Evolutionary conservation across 768 basidiomycete species (phyloP).

Genomic region (Sistotremastrum niveocremeum): DNA sequence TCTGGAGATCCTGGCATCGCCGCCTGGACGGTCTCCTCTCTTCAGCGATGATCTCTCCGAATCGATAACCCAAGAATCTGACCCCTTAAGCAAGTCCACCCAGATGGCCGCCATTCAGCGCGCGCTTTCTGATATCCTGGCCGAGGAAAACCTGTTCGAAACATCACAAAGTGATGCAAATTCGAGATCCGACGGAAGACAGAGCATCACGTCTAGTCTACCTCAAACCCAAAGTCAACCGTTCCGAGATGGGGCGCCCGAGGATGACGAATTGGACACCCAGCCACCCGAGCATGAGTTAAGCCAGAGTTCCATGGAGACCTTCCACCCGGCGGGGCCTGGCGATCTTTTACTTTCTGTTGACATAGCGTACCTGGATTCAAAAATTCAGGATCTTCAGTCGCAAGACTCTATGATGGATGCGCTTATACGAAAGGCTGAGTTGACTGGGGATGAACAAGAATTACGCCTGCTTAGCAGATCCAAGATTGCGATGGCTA

Average conservation of each 20-base stretch:
- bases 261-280: conserved; percentile 22
- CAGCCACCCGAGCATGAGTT: conserved; percentile 6
- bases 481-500: conserved; percentile 67
- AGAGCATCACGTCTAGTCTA: conserved; percentile 7
- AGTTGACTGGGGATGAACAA: conserved; percentile 79
- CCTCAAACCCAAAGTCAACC: conserved; percentile 13
- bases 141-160: conserved; percentile 47
- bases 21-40: no score
- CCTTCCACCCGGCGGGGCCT: conserved; percentile 69
- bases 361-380: conserved; percentile 68
- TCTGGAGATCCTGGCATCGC: no score
- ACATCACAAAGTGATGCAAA: conserved; percentile 5
- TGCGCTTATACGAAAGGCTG: conserved; percentile 86
- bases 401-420: conserved; percentile 76
- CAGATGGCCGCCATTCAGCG: conserved; percentile 91
- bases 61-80: no score
- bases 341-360: conserved; percentile 81
- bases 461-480: conserved; percentile 73
- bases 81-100: no score
- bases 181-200: conserved; percentile 4
- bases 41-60: no score
- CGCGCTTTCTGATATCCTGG: conserved; percentile 91
- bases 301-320: conserved; percentile 16
- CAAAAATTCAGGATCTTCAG: conserved; percentile 64
- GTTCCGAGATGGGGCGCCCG: conserved; percentile 18